Base-by-base conservation (phyloP, 257 asterid genomes). In the Apocynum venetum region DNA sequence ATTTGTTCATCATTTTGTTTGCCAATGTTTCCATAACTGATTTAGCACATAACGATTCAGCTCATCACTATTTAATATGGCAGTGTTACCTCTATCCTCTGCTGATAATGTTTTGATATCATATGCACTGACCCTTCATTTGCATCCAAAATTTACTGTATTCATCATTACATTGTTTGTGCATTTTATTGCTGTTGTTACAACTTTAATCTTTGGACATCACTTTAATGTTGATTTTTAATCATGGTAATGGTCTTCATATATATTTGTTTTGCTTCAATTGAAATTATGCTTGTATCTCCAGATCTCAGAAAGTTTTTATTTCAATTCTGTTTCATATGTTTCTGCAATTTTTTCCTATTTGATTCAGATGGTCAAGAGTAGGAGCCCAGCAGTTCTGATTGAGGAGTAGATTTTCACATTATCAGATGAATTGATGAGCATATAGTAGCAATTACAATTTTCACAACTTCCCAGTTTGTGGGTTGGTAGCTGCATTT, bases 351-450 rank as follows among this genome's bases (percentile, higher is more conserved):
- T 77, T 74, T 59, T 70, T 14, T 81, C 67, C 56, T 80, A 72
- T 86, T 82, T 81, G 88, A 65, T 84, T 79, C 96, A 91, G 98
- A 82, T 90, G 76, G 87, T 89, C 85, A 93, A 82, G 87, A 85
- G 72, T 72, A 83, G 92, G 85, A 82, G 69, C 80, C 88, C 92
- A n/a, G 89, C 83, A 15, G 80, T 83, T 85, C 88, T 75, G 78
- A 86, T 81, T 80, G 89, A 83, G 78, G 87, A 89, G 77, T 85
- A 83, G 85, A 83, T 75, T 82, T 77, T 77, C 73, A 74, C 75
- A 77, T 52, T 82, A 15, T 17, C 61, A 41, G 25, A 31, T 55
- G 64, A 52, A 49, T 74, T 43, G 31, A 55, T 66, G 82, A 78
- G 53, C 25, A 47, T 52, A 49, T 6, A 38, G n/a, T 70, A 59